Evolutionary conservation across 495 filamentous ascomycete species (phyloP), one percentile per base, ranked within the genome.

Genomic region (Lentithecium fluviatile): DNA sequence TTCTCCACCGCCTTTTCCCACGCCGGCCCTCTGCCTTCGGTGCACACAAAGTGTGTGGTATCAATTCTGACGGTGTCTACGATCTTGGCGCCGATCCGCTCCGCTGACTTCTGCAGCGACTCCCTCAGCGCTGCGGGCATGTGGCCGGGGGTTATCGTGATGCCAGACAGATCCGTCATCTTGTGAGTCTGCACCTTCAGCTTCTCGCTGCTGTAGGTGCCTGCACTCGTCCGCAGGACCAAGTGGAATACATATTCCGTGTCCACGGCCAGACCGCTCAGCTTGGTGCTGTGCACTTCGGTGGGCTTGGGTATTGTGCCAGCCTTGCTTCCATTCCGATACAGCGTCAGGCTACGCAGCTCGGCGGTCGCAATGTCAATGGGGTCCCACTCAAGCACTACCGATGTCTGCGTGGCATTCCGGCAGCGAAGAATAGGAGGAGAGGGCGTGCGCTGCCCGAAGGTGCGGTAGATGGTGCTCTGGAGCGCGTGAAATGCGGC

Each of bases 1-100:
- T 94, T 94, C 76, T 97, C 93, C 38, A 90, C 85, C 13, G 95
- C 94, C 73, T 90, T 91, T 75, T 97, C 95, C 95, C 95, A 99
- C 21, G 83, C 79, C 45, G 87, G 80, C 8, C 94, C 94, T 17
- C 91, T 78, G 1, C 93, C 93, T 70, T 99, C 95, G n/a, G 89
- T 93, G 64, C 93, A 97, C 49, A 99, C 92, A 72, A 97, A 99
- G 74, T 99, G 94, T 15, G 94, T 99, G 2, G 94, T 99, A 68
- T 99, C 94, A 60, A 99, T 97, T 52, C 93, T 81, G 26, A 99
- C 95, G 1, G 83, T 80, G 63, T 97, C 95, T 48, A 90, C 88
- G 55, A 97, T 76, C 76, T 94, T 95, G 42, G 89, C 95, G 36
- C 95, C 94, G 59, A 99, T 95, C 54, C 91, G 81, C 64, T 95